A percentile compares a stretch with the other conserved stretches of the same genome.
phyloP scores from a whole-genome alignment of 2,329 filamentous ascomycete genomes.

The Aspergillus cejpii region DNA sequence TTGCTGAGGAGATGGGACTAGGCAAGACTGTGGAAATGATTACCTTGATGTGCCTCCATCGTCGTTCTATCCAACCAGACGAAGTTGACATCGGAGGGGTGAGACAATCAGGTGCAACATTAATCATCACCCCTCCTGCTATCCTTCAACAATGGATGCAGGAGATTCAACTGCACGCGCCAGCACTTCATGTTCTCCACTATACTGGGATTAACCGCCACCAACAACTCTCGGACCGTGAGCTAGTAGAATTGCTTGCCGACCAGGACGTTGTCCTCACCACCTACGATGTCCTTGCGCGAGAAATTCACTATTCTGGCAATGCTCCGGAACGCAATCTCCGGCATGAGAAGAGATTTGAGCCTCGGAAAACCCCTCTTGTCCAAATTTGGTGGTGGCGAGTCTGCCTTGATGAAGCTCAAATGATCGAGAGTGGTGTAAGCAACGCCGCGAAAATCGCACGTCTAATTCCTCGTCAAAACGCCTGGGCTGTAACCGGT shows the following conservation, averaged over 20 bases:
- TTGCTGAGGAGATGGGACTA: constrained; percentile 48
- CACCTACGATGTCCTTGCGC: constrained; percentile 63
- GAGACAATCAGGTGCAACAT: constrained; percentile 47
- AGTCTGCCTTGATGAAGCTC: constrained; percentile 62
- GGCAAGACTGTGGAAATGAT: constrained; percentile 48
- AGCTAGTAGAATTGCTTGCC: constrained; percentile 44
- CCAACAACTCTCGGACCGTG: constrained; percentile 30
- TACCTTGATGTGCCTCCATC: constrained; percentile 40
- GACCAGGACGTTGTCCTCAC: constrained; percentile 54
- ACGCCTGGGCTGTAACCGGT: constrained; percentile 88
- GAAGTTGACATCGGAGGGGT: constrained; percentile 22
- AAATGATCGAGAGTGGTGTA: constrained; percentile 88
- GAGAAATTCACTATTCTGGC: constrained; percentile 70
- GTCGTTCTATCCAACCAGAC: constrained; percentile 17
- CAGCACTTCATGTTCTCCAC: constrained; percentile 49
- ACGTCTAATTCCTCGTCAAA: constrained; percentile 68
- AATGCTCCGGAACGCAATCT: constrained; percentile 65
- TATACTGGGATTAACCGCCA: constrained; percentile 50
- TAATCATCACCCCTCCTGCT: constrained; percentile 57
- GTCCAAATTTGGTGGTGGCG: constrained; percentile 84
- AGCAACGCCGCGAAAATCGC: constrained; percentile 77
- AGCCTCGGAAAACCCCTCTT: constrained; percentile 65
- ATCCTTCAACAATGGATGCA: constrained; percentile 59
- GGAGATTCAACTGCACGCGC: constrained; percentile 54
- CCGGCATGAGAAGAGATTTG: constrained; percentile 57